Base-by-base conservation (phyloP, 345 rosid genomes). In the Euphorbia tirucalli region DNA sequence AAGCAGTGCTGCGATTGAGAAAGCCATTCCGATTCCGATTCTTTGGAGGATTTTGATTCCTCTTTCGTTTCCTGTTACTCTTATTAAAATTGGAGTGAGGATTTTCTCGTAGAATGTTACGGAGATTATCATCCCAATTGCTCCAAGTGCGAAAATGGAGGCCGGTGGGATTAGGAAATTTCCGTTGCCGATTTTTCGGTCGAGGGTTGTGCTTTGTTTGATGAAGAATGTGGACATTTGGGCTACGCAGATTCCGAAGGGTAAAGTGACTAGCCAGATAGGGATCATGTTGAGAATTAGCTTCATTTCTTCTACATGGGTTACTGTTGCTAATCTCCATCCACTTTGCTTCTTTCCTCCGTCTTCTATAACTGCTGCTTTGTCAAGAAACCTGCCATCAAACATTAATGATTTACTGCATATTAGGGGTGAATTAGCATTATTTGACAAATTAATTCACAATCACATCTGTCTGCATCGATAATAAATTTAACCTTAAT, bases 31-130 rank as follows among this genome's bases (percentile, higher is more conserved):
- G 21, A 86, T 81, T 7, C 97, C 98, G 4, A 94, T 90, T 80
- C 98, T 89, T 62, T 94, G 96, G 66, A 92, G 97, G 71, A 94
- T 89, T 18, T 75, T 85, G 75, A 92, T 84, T 44, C 97, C 98
- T 30, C 97, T 78, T 75, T 90, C 93, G 55, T 82, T 85, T 48
- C 88, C 88, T 0, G 83, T 90, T 3, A 73, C 69, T 52, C 71
- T 82, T 54, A 90, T 75, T 22, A 86, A 21, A 19, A 78, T 2
- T 9, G 96, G 92, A 10, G 84, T 85, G 0, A 88, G 80, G 65
- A 85, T 60, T 55, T 87, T 90, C 44, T 90, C 96, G 1, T 85
- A 90, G 14, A 83, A 1, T 16, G 73, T 78, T 18, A 90, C 87
- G 0, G 96, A 80, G 19, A 80, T 27, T 39, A 88, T 79, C 90